Base-by-base conservation (phyloP, 345 rosid genomes). In the Rhodomyrtus tomentosa region DNA sequence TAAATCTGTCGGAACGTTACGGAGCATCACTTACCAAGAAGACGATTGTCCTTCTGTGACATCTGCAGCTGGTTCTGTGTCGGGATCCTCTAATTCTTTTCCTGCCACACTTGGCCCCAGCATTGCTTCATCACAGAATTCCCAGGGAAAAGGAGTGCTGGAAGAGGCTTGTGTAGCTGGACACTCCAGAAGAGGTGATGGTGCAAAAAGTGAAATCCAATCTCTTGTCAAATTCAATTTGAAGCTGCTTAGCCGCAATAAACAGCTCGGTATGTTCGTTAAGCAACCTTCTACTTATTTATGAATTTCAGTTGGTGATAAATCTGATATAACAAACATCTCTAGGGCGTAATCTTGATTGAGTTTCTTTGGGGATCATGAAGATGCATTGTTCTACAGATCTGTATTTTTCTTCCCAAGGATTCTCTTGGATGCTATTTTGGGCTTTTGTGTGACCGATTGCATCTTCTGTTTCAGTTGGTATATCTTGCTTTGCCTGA, bases 191-290 rank as follows among this genome's bases (percentile, higher is more conserved):
- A 81, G 58, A 74, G 85, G 85, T 40, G 90, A 85, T 12, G 82
- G 72, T 83, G 91, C 91, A 42, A 90, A 92, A 85, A 86, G 87
- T 54, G 95, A 90, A 87, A 90, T 92, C 55, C 94, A 86, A 73
- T 88, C 92, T 68, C 90, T 93, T 54, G 95, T 93, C 80, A 93
- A 92, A 89, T 90, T 84, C 83, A 92, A 90, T 88, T 87, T 93
- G 87, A 92, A 92, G 90, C 87, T 90, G 74, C 88, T 92, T 83
- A 86, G 87, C 81, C n/a, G 86, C 56, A 85, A 82, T 50, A 91
- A 90, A 79, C 84, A 22, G 74, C 85, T 93, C 87, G 96, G 96
- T 93, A 86, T 55, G 56, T 82, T 80, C 54, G 12, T 59, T 55
- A 8, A 50, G 76, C 45, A 29, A 29, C 38, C 45, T 38, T 50